Base-by-base conservation (phyloP, 192 early-diverging fungal species). In the Backusella luteola region DNA sequence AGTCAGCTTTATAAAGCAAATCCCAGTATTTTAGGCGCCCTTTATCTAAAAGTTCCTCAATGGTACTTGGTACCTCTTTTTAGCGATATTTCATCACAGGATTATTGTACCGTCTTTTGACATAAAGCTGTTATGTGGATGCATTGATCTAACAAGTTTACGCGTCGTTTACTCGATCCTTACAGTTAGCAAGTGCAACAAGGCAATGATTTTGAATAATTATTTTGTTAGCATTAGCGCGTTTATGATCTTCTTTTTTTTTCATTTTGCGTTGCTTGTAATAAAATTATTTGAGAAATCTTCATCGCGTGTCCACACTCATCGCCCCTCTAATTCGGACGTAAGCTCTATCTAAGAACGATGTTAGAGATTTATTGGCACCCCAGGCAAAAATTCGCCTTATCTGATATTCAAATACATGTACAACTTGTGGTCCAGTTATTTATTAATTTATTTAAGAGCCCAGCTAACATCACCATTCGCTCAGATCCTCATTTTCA, bases 241-340 rank as follows among this genome's bases (percentile, higher is more conserved):
- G 42, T 44, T 17, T 44, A 44, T 0, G 0, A 17, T 63, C 9
- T 4, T 59, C 11, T 3, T 63, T 63, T 63, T 59, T 23, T 59
- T 59, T 12, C 6, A n/a, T 53, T 56, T 56, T 21, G 21, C 9
- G 1, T 56, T 21, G 6, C 14, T 15, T 26, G 5, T 56, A 23
- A 49, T 49, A 49, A n/a, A n/a, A 49, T 6, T 63, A 29, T 0
- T 14, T 8, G 12, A 29, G 23, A 63, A 63, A 29, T 63, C 56
- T 63, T 29, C 56, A 63, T 63, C 56, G 56, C 56, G 56, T 63
- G 56, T 63, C 56, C 56, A 63, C 56, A 63, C 56, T 63, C 7
- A 29, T 63, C 56, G 56, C 56, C 56, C 56, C 56, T 63, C 56
- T 63, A 63, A 63, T 63, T 63, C 56, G 56, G 56, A 63, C 56